A percentile compares a stretch with the other conserved stretches of the same genome.
Conservation (phyloP, 768 basidiomycete species). For the Lyophyllum atratum region DNA sequence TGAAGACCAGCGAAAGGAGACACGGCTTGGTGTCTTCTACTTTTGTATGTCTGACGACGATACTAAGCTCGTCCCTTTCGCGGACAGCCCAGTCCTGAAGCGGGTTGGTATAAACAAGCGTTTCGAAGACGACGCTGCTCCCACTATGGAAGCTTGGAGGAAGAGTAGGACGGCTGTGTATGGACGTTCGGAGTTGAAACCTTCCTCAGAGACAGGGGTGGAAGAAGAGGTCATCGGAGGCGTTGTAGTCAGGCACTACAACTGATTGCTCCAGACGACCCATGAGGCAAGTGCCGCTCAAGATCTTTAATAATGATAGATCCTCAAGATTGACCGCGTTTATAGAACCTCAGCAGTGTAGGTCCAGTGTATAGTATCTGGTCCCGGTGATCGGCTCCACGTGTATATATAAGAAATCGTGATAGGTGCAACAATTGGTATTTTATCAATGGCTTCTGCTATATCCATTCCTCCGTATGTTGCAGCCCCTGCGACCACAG, state of each 20-base stretch:
- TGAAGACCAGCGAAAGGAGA: slow-evolving; percentile 37
- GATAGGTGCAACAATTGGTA: background rate
- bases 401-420: background rate
- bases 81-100: slow-evolving; percentile 51
- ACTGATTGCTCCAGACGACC: background rate
- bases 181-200: slow-evolving; percentile 47
- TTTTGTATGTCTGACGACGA: slow-evolving; percentile 55
- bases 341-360: background rate
- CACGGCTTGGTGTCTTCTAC: slow-evolving; percentile 55
- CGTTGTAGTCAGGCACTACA: slow-evolving; percentile 53
- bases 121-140: slow-evolving; percentile 42
- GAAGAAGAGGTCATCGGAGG: slow-evolving; percentile 60
- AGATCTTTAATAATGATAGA: no score
- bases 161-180: slow-evolving; percentile 52
- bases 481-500: background rate
- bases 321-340: background rate
- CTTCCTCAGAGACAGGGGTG: slow-evolving; percentile 38
- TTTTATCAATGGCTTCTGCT: background rate
- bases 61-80: slow-evolving; percentile 28
- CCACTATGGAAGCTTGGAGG: slow-evolving; percentile 56
- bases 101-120: slow-evolving; percentile 40
- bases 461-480: background rate
- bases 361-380: background rate
- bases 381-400: background rate
- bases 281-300: background rate